Base-by-base conservation (phyloP, 179 eudicot species). In the Corrigiola litoralis region DNA sequence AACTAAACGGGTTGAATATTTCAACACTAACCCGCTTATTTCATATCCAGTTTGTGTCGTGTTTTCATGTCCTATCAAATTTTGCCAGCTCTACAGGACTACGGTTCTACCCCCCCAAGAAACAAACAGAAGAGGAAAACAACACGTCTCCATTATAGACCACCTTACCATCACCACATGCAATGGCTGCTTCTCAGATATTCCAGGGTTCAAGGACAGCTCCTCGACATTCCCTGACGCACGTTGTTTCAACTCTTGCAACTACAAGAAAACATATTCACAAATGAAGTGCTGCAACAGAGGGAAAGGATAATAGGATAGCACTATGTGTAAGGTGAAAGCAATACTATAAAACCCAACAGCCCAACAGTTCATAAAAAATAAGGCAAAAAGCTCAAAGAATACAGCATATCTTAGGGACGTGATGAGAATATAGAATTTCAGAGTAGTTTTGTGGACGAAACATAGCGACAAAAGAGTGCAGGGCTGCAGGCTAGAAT, bases 101-200 rank as follows among this genome's bases (percentile, higher is more conserved):
- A n/a, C n/a, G n/a, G n/a, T n/a, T n/a, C n/a, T n/a, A n/a, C 16
- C 20, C 21, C 36, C 57, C 57, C 12, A 2, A 5, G 8, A 16
- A 5, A 16, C 29, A n/a, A n/a, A 32, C 21, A 1, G 25, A 20
- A 32, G 20, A 18, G 60, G 9, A 36, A 12, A 34, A 18, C 37
- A 51, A 18, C 21, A 72, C 23, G 7, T 10, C 20, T 33, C 24
- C 45, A n/a, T 13, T 11, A 13, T 25, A 31, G 42, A 69, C 38
- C 61, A 58, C 56, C 89, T 78, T 79, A 94, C 97, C 99, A 94
- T 86, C 76, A 94, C 70, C 56, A 94, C 99, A 82, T 94, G 99
- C 74, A 94, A 85, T 45, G 99, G 97, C 78, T 88, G 97, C 88
- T 84, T 94, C 70, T 85, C 90, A 32, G 97, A 94, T 69, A 88